These are phyloP conservation scores for Cucumis melo DNA, from an alignment of 306 rosid genomes.

Conservation along the genomic window DNA sequence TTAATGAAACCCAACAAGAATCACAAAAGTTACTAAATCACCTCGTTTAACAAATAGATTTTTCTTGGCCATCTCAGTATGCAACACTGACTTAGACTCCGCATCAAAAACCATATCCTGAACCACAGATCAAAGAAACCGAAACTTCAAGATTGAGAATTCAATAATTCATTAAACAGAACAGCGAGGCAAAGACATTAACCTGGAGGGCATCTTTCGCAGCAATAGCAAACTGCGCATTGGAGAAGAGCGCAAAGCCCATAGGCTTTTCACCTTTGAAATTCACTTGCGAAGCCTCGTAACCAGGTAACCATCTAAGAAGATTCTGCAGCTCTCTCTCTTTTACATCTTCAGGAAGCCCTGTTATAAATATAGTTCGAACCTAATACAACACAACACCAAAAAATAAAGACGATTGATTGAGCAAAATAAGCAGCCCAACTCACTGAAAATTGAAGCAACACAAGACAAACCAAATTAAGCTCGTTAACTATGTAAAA, in stretches of 20 bases:
- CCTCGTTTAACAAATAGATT: slow-evolving; percentile 89
- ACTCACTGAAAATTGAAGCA: too few relatives aligned
- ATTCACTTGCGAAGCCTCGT: slow-evolving; percentile 91
- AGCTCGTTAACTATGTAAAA: background rate
- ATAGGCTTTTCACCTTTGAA: slow-evolving; percentile 93
- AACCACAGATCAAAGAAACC: background rate
- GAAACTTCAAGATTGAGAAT: background rate
- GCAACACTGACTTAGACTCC: slow-evolving; percentile 75
- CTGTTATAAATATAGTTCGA: slow-evolving; percentile 80
- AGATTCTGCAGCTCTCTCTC: slow-evolving; percentile 90
- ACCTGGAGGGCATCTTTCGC: slow-evolving; percentile 91
- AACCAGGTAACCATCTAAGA: slow-evolving; percentile 84
- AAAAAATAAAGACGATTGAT: background rate
- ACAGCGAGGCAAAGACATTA: background rate
- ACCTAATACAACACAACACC: slow-evolving; percentile 24
- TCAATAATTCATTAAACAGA: background rate
- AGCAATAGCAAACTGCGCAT: slow-evolving; percentile 61
- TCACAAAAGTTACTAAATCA: background rate
- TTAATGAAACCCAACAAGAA: background rate
- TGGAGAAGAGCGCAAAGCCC: slow-evolving; percentile 82
- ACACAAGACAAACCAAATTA: background rate
- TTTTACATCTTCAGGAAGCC: slow-evolving; percentile 88
- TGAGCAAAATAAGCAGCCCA: background rate
- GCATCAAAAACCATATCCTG: slow-evolving; percentile 84
- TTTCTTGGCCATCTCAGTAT: slow-evolving; percentile 98